Conservation (phyloP, 169 alveolate genomes). For the Plasmodium coatneyi region DNA sequence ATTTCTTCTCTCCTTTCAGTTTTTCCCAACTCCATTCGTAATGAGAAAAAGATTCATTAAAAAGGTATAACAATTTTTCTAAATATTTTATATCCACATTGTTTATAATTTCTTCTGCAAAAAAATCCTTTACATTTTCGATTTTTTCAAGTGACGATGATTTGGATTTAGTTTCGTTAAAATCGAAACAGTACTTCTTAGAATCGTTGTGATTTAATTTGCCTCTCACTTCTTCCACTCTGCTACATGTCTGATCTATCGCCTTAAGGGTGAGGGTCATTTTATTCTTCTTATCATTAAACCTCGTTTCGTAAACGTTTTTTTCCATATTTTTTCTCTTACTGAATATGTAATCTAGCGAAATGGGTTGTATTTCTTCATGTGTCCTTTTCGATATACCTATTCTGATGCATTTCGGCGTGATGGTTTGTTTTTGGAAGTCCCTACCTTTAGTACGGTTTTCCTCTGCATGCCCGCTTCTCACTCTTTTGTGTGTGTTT, state of each 20-base stretch:
- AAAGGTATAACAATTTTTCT: conserved; percentile 62
- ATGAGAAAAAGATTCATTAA: conserved; percentile 67
- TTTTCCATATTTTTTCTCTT: conserved; percentile 43
- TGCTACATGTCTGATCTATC: conserved; percentile 17
- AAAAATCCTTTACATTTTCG: conserved; percentile 34
- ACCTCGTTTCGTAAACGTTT: conserved; percentile 32
- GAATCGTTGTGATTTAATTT: conserved; percentile 17
- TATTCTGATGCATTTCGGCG: conserved; percentile 68
- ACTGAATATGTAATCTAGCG: conserved; percentile 73
- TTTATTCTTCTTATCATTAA: conserved; percentile 33
- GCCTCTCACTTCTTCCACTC: conserved; percentile 50
- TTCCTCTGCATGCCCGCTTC: background rate
- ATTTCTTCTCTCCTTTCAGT: conserved; percentile 38
- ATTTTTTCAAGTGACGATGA: conserved; percentile 11
- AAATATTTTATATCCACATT: conserved; percentile 60
- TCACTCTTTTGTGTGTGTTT: background rate
- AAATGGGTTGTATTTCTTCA: conserved; percentile 73
- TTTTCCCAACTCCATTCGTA: conserved; percentile 71
- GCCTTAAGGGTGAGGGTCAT: conserved; percentile 22
- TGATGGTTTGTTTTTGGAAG: conserved; percentile 30
- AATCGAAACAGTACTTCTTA: conserved; percentile 38
- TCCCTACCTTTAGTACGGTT: background rate
- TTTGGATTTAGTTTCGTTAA: conserved; percentile 14
- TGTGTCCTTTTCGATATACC: conserved; percentile 63
- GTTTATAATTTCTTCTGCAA: conserved; percentile 50